Base-by-base conservation (phyloP, 768 basidiomycete genomes). In the Mycena chlorophos region DNA sequence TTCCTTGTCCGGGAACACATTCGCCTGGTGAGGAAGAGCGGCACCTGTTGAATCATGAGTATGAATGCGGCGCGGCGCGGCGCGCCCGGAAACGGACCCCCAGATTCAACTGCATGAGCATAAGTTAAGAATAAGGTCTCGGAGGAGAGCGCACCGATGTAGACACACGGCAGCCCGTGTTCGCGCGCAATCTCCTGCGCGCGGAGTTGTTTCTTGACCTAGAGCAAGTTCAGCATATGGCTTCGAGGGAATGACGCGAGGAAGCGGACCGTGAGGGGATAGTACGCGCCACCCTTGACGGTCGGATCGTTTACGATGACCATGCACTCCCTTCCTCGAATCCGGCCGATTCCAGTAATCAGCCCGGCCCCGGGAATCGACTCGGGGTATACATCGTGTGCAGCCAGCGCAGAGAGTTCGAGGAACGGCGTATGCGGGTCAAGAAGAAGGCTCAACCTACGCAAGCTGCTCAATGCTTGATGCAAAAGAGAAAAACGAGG, bases 101-200 rank as follows among this genome's bases (percentile, higher is more conserved):
- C 94, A 6, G 91, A 94, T 72, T 97, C 95, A 57, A 97, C 94
- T 93, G 64, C 34, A 50, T 56, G n/a, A n/a, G n/a, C 51, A 46
- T 52, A 43, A 27, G 40, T 48, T 28, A 12, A 60, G 31, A 47
- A 43, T 51, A 45, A 52, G 45, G 37, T 57, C 62, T 55, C 20
- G 43, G 40, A 23, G 48, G 26, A 31, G 28, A 34, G 37, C 16
- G 22, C 67, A 94, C 93, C 94, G 55, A 96, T 78, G 71, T 98
- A 98, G 38, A 98, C 83, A 68, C 94, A 96, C 10, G 94, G 94
- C 28, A 97, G 72, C 3, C 85, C 81, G 67, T 96, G 89, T 73
- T 96, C 93, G 56, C 86, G 76, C n/a, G 94, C 94, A 58, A 98
- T 87, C 68, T 97, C 92, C 67, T 98, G 94, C 0, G 94, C 95